Base-by-base conservation (phyloP, 2,329 filamentous ascomycete genomes). In the Penicillium sp. region DNA sequence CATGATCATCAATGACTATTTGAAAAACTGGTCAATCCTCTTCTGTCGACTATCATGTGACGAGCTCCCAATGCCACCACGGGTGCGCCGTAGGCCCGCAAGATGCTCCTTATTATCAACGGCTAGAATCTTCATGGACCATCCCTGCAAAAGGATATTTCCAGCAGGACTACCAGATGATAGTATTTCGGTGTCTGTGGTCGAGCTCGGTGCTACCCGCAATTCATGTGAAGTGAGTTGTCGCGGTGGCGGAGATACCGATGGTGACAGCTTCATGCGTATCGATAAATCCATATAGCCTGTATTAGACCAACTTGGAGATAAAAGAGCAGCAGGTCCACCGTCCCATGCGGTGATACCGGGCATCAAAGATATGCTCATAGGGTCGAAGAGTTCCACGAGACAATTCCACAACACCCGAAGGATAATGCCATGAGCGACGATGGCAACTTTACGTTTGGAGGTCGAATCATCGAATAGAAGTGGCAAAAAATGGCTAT, bases 401-500 rank as follows among this genome's bases (percentile, higher is more conserved):
- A 96, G 75, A 13, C 84, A 82, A 59, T 84, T 83, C 83, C 90
- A 89, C 0, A 97, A 76, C 35, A 87, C 83, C 2, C 86, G 87
- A 2, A 97, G 84, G 44, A 96, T 87, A 63, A 96, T 89, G 17
- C 93, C 93, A 71, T 97, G 93, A 1, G 93, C 90, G 2, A 97
- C 90, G 8, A 97, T 79, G 2, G 88, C 88, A 10, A 94, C 79
- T 2, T 81, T 78, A 7, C 75, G 70, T 12, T 81, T 74, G 10
- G 70, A 61, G 7, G 66, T 54, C 2, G 66, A 62, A 0, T 73
- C 66, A 12, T 75, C 66, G 12, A 80, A 66, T 17, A 89, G 61
- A 4, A 90, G 63, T 10, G 88, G 88, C 5, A 85, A 67, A 0
- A 97, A 78, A 70, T 90, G 81, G 9, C 81, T 75, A 59, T 88